A percentile compares a stretch with the other conserved stretches of the same genome.
Evolutionary conservation across 2,329 filamentous ascomycete species (phyloP).

Genomic region (Scedosporium boydii): DNA sequence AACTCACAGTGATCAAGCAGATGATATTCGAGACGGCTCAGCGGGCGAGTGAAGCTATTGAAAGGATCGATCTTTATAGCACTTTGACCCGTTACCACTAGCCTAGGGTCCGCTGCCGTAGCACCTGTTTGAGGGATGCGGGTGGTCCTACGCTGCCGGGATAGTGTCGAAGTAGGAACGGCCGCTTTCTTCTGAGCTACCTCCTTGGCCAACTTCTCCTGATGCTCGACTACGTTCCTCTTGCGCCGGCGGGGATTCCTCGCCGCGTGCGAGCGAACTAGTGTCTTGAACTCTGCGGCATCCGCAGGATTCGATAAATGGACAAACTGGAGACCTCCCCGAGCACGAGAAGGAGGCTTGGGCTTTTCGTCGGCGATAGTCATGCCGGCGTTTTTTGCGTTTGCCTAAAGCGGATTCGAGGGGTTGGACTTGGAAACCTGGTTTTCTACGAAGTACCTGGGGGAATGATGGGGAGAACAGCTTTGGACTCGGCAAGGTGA

Average conservation of each 20-base stretch:
- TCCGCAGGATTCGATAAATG: constrained; percentile 11
- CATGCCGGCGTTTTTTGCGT: neutral
- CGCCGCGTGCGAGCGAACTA: constrained; percentile 15
- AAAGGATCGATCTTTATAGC: neutral
- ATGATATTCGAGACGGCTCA: neutral
- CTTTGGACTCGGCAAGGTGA: too few relatives aligned
- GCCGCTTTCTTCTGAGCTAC: neutral
- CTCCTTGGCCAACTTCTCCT: neutral
- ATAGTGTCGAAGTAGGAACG: neutral
- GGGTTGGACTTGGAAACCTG: neutral
- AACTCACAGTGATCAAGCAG: neutral
- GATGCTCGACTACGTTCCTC: constrained; percentile 9
- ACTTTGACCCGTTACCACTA: neutral
- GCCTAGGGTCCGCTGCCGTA: neutral
- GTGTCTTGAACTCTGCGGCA: constrained; percentile 6
- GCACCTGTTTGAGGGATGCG: neutral
- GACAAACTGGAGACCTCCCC: constrained; percentile 12
- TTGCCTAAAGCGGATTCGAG: neutral
- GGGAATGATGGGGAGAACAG: too few relatives aligned
- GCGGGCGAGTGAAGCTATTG: neutral
- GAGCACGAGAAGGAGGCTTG: constrained; percentile 13
- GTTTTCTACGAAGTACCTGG: too few relatives aligned
- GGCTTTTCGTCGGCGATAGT: neutral
- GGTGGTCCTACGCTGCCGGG: neutral
- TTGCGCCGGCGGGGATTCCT: constrained; percentile 8